Base-by-base conservation (phyloP, 257 asterid genomes). In the Jacaranda mimosifolia region DNA sequence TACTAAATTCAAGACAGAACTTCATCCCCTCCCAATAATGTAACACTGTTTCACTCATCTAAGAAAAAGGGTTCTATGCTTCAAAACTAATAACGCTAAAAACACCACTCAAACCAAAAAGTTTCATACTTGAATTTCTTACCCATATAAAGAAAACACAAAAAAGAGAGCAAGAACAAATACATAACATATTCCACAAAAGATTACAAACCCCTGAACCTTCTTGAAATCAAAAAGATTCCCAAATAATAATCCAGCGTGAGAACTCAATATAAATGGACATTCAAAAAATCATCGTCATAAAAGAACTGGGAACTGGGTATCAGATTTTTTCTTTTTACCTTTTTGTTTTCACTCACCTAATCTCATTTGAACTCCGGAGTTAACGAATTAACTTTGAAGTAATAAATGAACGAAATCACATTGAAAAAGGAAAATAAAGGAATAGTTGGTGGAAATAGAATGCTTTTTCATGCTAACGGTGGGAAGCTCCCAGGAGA, bases 1-100 rank as follows among this genome's bases (percentile, higher is more conserved):
- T 9, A 32, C 51, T 9, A 57, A 51, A 67, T 52, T 74, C 19
- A 80, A 59, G 10, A 74, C 62, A 26, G 15, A 80, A 74, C 21
- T 42, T 21, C 21, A 62, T 60, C 68, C 55, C 19, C 35, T 62
- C 35, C 6, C 60, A 39, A 66, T 55, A 14, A 19, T 45, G 1
- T 9, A 35, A 32, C 7, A 56, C 7, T 55, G n/a, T 5, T 39
- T 45, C 0, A 55, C 49, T 48, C 46, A 5, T 17, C 43, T 40
- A 55, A 26, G 53, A 57, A 63, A 49, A 17, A 32, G 64, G 63
- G 19, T 35, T 11, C 35, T 53, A 18, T 11, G 53, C 3, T 46
- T 46, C 72, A 65, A 32, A 73, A 57, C 26, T 40, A 58, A 67
- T 42, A 11, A 45, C 49, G 57, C n/a, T 6, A 70, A 68, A 21